Evolutionary conservation across 2,329 filamentous ascomycete species (phyloP).

Genomic region (Penicillium sumatraense): DNA sequence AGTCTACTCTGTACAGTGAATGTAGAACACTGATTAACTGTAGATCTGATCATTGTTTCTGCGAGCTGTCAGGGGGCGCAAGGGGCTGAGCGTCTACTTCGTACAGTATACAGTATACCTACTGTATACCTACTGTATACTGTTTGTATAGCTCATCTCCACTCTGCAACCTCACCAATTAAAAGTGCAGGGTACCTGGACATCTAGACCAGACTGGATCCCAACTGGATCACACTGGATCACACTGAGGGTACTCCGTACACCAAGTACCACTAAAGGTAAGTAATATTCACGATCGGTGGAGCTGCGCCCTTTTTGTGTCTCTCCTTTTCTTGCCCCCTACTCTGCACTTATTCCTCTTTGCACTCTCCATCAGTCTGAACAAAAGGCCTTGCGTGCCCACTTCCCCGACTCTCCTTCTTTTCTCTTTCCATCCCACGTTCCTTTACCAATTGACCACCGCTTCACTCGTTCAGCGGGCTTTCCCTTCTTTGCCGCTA

Average conservation of each 20-base stretch:
- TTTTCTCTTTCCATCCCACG: constrained; percentile 16
- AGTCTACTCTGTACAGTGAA: no score
- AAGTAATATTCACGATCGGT: constrained; percentile 15
- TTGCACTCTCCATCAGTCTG: constrained; percentile 22
- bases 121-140: not conserved
- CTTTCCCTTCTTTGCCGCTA: constrained; percentile 65
- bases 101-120: not conserved
- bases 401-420: constrained; percentile 8
- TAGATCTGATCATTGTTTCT: not conserved
- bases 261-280: not conserved
- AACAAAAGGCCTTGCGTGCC: constrained; percentile 33
- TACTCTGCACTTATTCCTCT: constrained; percentile 16
- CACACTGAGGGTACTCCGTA: no score
- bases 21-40: not conserved
- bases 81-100: not conserved
- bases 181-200: constrained; percentile 16
- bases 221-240: no score
- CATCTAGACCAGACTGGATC: constrained; percentile 14
- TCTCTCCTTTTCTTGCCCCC: constrained; percentile 19
- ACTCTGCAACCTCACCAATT: constrained; percentile 10
- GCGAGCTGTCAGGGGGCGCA: not conserved
- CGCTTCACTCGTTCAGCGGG: constrained; percentile 74
- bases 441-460: constrained; percentile 35
- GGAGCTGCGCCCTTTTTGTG: constrained; percentile 16
- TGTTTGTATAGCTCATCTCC: not conserved